A percentile compares a stretch with the other conserved stretches of the same genome.
Evolutionary conservation across 257 asterid species (phyloP).

Genomic region (Lithospermum erythrorhizon): DNA sequence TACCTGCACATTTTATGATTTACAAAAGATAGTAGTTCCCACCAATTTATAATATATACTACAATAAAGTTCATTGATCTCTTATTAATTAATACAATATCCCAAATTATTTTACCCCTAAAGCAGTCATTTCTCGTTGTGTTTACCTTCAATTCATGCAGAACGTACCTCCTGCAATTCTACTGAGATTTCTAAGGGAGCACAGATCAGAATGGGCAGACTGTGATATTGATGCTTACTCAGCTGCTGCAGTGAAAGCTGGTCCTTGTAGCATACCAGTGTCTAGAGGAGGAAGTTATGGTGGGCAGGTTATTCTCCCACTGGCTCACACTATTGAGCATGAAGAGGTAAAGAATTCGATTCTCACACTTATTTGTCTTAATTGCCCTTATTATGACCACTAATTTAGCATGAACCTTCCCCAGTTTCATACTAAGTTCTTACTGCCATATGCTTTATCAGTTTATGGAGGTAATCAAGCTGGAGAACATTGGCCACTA

Average conservation of each 20-base stretch:
- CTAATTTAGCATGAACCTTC: not conserved
- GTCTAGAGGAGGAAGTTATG: constrained; percentile 70
- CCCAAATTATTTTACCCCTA: too few species aligned
- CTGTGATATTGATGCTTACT: constrained; percentile 84
- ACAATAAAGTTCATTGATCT: not conserved
- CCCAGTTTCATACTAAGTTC: not conserved
- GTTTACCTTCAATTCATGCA: constrained; percentile 7
- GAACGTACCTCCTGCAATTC: constrained; percentile 92
- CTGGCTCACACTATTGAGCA: constrained; percentile 92
- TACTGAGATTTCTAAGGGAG: constrained; percentile 79
- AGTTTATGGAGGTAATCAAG: constrained; percentile 97
- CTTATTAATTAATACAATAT: not conserved
- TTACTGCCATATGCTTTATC: constrained; percentile 13
- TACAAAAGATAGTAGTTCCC: not conserved
- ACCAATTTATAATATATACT: not conserved
- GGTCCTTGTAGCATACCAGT: constrained; percentile 68
- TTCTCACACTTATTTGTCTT: not conserved
- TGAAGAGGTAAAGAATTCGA: constrained; percentile 55
- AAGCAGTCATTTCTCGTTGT: not conserved
- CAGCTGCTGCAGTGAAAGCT: constrained; percentile 77
- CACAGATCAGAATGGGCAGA: constrained; percentile 99
- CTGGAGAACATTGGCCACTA: constrained; percentile 74
- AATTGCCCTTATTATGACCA: not conserved
- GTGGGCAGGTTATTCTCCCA: constrained; percentile 92
- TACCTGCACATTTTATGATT: not conserved